These are phyloP conservation scores for Aspergillus campestris DNA, from an alignment of 495 filamentous ascomycete genomes.

Conservation along the genomic window DNA sequence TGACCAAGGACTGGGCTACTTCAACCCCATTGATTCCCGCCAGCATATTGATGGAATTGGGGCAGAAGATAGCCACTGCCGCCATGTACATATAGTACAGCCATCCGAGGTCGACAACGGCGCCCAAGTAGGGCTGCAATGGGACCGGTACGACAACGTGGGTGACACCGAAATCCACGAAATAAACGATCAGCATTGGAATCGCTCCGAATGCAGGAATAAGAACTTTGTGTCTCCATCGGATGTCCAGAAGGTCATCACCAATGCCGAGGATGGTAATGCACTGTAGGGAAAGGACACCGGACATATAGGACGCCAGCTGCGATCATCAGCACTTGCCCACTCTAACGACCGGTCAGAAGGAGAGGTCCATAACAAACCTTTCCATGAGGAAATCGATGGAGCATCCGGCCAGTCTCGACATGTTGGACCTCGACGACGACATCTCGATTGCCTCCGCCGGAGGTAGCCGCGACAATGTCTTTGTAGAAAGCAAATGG, in stretches of 20 bases:
- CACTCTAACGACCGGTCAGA: not conserved
- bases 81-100: constrained; percentile 98
- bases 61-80: constrained; percentile 86
- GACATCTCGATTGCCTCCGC: constrained; percentile 84
- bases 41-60: constrained; percentile 98
- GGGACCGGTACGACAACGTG: constrained; percentile 82
- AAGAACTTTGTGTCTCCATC: constrained; percentile 97
- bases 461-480: constrained; percentile 91
- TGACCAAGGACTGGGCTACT: constrained; percentile 86
- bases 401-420: constrained; percentile 70
- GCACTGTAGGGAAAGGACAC: constrained; percentile 81
- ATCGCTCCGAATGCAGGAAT: constrained; percentile 92
- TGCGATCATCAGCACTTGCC: constrained; percentile 21
- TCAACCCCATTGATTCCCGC: constrained; percentile 97
- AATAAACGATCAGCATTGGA: constrained; percentile 93
- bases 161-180: constrained; percentile 96
- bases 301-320: constrained; percentile 93
- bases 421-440: constrained; percentile 57
- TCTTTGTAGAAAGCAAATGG: constrained; percentile 98
- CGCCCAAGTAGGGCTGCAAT: constrained; percentile 73
- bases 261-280: constrained; percentile 86
- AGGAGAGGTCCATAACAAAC: constrained; percentile 31
- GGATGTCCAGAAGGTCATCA: constrained; percentile 95
- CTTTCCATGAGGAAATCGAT: constrained; percentile 91
- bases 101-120: constrained; percentile 74